A percentile compares a stretch with the other conserved stretches of the same genome.
Conservation (phyloP, 495 filamentous ascomycete genomes). For the Penicillium herquei region DNA sequence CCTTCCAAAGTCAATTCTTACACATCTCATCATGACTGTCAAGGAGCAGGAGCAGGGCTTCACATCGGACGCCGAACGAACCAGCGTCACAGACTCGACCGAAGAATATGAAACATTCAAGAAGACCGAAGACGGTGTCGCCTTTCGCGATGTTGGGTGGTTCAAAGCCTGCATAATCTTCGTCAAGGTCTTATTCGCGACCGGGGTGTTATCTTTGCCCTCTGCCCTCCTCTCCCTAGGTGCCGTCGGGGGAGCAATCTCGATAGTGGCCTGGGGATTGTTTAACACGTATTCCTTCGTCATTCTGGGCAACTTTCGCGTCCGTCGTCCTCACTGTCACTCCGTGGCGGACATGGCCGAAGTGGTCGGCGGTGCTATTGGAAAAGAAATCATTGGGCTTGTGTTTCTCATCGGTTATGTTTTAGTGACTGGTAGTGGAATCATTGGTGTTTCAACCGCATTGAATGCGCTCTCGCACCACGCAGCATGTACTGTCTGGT, state of each 20-base stretch:
- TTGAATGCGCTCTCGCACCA: constrained; percentile 51
- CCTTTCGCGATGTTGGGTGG: constrained; percentile 59
- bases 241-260: constrained; percentile 56
- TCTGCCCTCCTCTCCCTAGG: constrained; percentile 59
- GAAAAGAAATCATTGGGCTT: constrained; percentile 38
- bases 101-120: constrained; percentile 50
- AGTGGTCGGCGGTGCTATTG: constrained; percentile 60
- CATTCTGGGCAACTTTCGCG: constrained; percentile 38
- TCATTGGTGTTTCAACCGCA: constrained; percentile 49
- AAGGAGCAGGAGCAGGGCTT: too few species aligned
- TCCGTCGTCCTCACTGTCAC: constrained; percentile 37
- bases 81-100: too few species aligned
- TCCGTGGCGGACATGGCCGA: constrained; percentile 67
- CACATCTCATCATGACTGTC: too few species aligned
- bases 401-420: constrained; percentile 50
- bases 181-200: constrained; percentile 54
- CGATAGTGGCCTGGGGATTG: constrained; percentile 58
- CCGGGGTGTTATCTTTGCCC: constrained; percentile 62
- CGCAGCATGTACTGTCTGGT: constrained; percentile 48
- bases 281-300: constrained; percentile 54
- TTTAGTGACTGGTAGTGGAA: constrained; percentile 46
- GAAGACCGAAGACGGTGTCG: constrained; percentile 44
- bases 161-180: constrained; percentile 54
- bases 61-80: too few species aligned
- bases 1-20: too few species aligned